Base-by-base conservation (phyloP, 2,329 filamentous ascomycete species). In the Fonsecaea pedrosoi region DNA sequence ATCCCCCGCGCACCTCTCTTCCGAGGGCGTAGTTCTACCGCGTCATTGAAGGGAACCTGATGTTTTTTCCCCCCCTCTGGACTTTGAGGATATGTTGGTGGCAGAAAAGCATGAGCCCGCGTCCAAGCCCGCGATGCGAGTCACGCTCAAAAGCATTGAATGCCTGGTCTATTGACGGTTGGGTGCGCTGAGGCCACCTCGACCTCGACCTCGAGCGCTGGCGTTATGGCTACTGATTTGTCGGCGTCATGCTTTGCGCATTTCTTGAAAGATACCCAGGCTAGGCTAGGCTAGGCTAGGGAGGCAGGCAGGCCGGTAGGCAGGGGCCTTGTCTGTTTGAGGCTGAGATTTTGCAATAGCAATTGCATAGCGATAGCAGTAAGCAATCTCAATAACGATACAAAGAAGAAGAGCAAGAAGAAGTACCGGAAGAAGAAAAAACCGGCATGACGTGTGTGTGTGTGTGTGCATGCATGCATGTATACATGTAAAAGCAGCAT, bases 261-360 rank as follows among this genome's bases (percentile, higher is more conserved):
- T 60, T 60, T 25, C 40, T 60, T 37, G 8, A 37, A 25, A 60
- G 57, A 60, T 60, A 60, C 57, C 57, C 38, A 37, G 40, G 57
- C 15, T 34, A 60, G 57, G 57, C 25, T 34, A 60, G 57, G 57
- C 25, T 25, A 25, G 2, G 25, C 25, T 25, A 25, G 25, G 25
- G 2, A 2, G 25, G 25, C 25, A 25, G 25, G 25, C 3, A 25
- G 25, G 25, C 25, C 2, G 25, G 2, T 2, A 25, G 25, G 25
- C 3, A 25, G 25, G 25, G 25, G 3, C 25, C 25, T 25, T 25
- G 57, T 42, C 21, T 5, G 3, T n/a, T 50, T 12, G 40, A 34
- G 13, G 3, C 15, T 7, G 35, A 12, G 7, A n/a, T 57, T 50
- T 25, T 25, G 25, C 25, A 25, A 25, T 25, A 25, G 25, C 25